Percentiles rank a stretch among this genome's conserved stretches.
phyloP scores from a whole-genome alignment of 306 rosid genomes.

The Glycine latifolia region DNA sequence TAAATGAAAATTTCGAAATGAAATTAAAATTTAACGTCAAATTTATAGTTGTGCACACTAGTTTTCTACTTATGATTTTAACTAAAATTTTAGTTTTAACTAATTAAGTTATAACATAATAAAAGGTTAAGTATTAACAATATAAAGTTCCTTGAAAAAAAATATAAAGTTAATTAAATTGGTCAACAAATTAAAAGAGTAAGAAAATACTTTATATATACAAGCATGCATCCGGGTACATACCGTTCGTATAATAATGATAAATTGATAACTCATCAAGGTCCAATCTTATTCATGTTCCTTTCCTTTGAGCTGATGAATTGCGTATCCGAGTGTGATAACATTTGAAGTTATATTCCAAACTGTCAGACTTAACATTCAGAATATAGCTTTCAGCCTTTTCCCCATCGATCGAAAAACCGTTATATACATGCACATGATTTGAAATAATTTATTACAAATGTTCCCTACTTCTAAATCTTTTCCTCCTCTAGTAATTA shows the following conservation, averaged over 20 bases:
- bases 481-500: not conserved
- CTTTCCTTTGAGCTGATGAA: not conserved
- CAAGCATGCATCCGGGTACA: not conserved
- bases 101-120: no score
- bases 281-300: constrained; percentile 19
- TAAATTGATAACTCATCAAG: not conserved
- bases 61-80: no score
- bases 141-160: not conserved
- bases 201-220: not conserved
- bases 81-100: no score
- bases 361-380: not conserved
- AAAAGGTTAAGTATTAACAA: not conserved
- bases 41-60: no score
- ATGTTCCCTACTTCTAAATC: not conserved
- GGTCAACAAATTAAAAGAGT: not conserved
- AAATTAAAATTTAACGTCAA: no score
- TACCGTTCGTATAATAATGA: not conserved
- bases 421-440: not conserved
- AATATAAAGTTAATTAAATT: not conserved
- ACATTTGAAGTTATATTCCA: not conserved
- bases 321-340: not conserved
- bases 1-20: no score
- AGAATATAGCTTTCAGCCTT: constrained; percentile 12
- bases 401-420: not conserved
- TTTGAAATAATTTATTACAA: not conserved